These are phyloP conservation scores for Hyphopichia fennica DNA, from an alignment of 1,139 yeast species.

Conservation along the genomic window DNA sequence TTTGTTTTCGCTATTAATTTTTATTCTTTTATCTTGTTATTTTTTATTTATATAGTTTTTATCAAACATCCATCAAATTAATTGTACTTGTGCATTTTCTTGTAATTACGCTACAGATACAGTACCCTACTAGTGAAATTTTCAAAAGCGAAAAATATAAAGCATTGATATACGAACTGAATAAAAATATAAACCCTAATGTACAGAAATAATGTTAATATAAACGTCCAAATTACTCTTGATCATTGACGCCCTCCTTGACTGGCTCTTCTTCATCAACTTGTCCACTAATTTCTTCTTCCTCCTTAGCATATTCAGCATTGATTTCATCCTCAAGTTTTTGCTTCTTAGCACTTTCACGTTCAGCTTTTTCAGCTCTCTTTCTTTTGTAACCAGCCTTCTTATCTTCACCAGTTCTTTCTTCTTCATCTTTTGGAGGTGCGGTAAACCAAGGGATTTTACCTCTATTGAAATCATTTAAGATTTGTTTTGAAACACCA, in stretches of 20 bases:
- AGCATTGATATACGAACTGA: background rate
- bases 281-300: constrained; percentile 2
- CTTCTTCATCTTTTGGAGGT: constrained; percentile 75
- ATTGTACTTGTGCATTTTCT: background rate
- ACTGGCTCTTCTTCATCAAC: background rate
- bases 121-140: background rate
- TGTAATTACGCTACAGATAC: background rate
- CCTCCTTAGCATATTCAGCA: constrained; percentile 4
- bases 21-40: background rate
- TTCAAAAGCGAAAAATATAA: background rate
- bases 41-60: background rate
- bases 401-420: constrained; percentile 55
- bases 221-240: background rate
- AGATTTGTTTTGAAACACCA: constrained; percentile 86
- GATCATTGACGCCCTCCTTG: background rate
- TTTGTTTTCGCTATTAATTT: background rate
- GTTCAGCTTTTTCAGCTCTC: constrained; percentile 43
- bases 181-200: constrained; percentile 1
- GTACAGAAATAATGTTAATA: background rate
- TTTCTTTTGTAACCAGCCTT: constrained; percentile 55
- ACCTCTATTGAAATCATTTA: constrained; percentile 95
- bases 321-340: constrained; percentile 2
- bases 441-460: constrained; percentile 97
- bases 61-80: too few relatives aligned
- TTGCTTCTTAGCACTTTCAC: constrained; percentile 15